A percentile compares a stretch with the other conserved stretches of the same genome.
Conservation (phyloP, 805 yeast species). For the Metschnikowia henanensis region DNA sequence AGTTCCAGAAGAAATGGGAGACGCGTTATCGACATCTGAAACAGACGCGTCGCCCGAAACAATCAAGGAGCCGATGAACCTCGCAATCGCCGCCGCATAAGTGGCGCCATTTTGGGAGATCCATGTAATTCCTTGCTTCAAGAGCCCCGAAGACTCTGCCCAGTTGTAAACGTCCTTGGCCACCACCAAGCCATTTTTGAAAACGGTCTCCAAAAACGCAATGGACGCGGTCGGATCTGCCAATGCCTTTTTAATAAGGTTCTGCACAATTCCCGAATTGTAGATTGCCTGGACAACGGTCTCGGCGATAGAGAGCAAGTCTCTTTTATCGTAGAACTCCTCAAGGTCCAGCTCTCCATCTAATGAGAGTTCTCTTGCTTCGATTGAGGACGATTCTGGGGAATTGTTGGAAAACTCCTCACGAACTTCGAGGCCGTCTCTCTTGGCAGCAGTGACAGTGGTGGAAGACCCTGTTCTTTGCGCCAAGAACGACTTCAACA, state of each 20-base stretch:
- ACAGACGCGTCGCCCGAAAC: conserved; percentile 27
- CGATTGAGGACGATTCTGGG: not conserved
- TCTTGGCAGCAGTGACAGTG: conserved; percentile 12
- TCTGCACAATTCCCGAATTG: conserved; percentile 34
- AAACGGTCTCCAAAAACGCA: conserved; percentile 32
- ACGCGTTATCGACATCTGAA: conserved; percentile 26
- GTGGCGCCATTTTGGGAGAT: conserved; percentile 28
- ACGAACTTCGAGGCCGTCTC: too few relatives aligned
- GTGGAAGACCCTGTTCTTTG: conserved; percentile 17
- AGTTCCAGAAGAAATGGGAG: conserved; percentile 13
- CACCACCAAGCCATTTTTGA: conserved; percentile 32
- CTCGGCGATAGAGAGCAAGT: conserved; percentile 27
- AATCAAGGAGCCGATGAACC: conserved; percentile 29
- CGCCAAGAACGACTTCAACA: conserved; percentile 24
- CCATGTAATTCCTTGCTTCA: conserved; percentile 27
- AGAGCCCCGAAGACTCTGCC: conserved; percentile 39
- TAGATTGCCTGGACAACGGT: conserved; percentile 30
- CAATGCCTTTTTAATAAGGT: conserved; percentile 33
- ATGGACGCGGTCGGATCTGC: conserved; percentile 38
- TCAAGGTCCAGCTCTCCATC: conserved; percentile 15
- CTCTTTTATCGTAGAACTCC: conserved; percentile 39
- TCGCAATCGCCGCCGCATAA: conserved; percentile 24
- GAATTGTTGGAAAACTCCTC: too few relatives aligned
- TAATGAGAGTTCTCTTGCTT: conserved; percentile 11
- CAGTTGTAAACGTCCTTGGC: conserved; percentile 36